Base-by-base conservation (phyloP, 2,329 filamentous ascomycete species). In the Hypocrella siamensis region DNA sequence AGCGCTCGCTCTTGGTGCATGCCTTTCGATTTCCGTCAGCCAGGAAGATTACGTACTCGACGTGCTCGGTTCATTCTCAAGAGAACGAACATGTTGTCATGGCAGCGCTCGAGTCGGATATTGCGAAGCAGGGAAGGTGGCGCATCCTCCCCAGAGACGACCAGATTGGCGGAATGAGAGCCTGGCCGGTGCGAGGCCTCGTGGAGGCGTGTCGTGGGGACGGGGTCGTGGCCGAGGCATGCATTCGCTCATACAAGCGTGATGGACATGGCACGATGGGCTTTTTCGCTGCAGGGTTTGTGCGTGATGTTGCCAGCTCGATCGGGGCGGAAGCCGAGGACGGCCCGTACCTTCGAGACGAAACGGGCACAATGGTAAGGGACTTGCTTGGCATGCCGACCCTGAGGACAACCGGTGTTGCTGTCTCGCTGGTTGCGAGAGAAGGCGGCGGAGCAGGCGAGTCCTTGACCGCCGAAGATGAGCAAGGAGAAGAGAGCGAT, bases 281-380 rank as follows among this genome's bases (percentile, higher is more conserved):
- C 0, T 96, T 98, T 55, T 98, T 98, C 45, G 81, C 94, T 15
- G 84, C 75, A n/a, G 83, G 69, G 0, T 93, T 98, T 53, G 67
- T 83, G 3, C 48, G 52, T 21, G 47, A 45, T 17, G 33, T 30
- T 22, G 37, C 30, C 18, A 34, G 31, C 8, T 3, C 21, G 4
- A 33, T 18, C 2, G 33, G 26, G 6, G 35, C 10, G 26, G 35
- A 34, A 9, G 38, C 33, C 26, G 52, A 70, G 36, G 51, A 70
- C 36, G 69, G 62, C 29, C 67, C 69, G 1, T 61, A 69, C 31
- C 53, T 67, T 32, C 53, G 70, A 39, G 70, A 70, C 42, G 62
- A 66, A 18, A 58, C 63, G 30, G 72, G 73, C 0, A 60, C 56
- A 39, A 57, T 74, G 31, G 57, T 62, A 3, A 50, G 56, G 39